These are phyloP conservation scores for Agrocybe pediades DNA, from an alignment of 768 basidiomycete genomes.

Conservation along the genomic window DNA sequence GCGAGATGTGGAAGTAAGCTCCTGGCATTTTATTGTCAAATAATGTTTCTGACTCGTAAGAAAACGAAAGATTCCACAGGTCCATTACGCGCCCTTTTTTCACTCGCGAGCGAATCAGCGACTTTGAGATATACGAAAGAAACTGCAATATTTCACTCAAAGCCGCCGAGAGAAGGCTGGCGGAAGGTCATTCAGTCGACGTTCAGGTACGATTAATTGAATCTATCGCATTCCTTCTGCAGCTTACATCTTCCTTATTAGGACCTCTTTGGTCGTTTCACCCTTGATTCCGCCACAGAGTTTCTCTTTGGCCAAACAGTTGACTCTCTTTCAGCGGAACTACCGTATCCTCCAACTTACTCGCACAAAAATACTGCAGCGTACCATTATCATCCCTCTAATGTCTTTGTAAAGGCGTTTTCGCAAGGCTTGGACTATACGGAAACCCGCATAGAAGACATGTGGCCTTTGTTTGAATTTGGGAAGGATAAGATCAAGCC, in stretches of 20 bases:
- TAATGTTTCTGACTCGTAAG: background rate
- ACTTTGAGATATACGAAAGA: slow-evolving; percentile 61
- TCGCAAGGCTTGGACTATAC: background rate
- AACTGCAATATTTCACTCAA: slow-evolving; percentile 48
- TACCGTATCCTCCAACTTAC: slow-evolving; percentile 1
- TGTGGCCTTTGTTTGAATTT: slow-evolving; percentile 14
- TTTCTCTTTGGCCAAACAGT: slow-evolving; percentile 3
- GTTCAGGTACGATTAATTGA: slow-evolving; percentile 45
- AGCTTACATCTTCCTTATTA: background rate
- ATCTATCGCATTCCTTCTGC: background rate
- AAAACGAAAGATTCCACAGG: slow-evolving; percentile 49
- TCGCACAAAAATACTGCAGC: background rate
- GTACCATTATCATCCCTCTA: slow-evolving; percentile 13
- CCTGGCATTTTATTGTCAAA: background rate
- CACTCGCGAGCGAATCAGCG: slow-evolving; percentile 53
- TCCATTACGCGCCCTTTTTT: slow-evolving; percentile 71
- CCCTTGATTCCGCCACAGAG: slow-evolving; percentile 4
- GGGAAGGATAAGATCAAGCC: slow-evolving; percentile 13
- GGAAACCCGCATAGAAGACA: background rate
- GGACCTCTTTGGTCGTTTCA: slow-evolving; percentile 4
- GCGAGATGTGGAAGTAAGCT: slow-evolving; percentile 67
- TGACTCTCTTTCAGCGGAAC: slow-evolving; percentile 1
- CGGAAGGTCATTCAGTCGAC: slow-evolving; percentile 51
- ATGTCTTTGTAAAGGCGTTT: slow-evolving; percentile 13
- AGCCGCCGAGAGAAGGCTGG: slow-evolving; percentile 43